Base-by-base conservation (phyloP, 1,284 basidiomycete genomes). In the Thelephora terrestris region DNA sequence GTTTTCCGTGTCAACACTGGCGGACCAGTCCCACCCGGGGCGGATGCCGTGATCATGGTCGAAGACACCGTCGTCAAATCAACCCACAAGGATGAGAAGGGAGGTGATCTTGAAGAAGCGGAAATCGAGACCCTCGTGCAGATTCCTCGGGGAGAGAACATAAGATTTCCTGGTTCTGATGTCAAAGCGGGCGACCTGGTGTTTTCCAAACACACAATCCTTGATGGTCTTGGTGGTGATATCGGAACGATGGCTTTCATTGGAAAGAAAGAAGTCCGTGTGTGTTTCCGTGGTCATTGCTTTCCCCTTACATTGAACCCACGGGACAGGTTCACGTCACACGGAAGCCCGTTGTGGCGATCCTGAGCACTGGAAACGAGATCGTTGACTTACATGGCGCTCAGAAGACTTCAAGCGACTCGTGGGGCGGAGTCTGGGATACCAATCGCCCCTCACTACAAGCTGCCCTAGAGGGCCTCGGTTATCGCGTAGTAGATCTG, bases 301-400 rank as follows among this genome's bases (percentile, higher is more conserved):
- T 5, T 24, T 44, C 18, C 14, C 18, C 20, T 46, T 25, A 43
- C 34, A 38, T 10, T 18, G 7, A n/a, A 5, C 12, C 12, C 14
- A 23, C 38, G 35, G 6, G 16, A 1, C 43, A 85, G 81, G 83
- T 87, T 3, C 63, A 68, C 5, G 85, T 89, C 2, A 72, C 75
- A 54, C 75, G 70, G 46, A 86, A 83, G 56, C 91, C 91, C 0
- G 65, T 78, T 0, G 78, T 93, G 0, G 91, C 87, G 0, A 64
- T 93, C 42, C 63, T 94, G 47, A 91, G 86, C 57, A 94, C 91
- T 0, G 91, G 91, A 0, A 88, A 91, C 59, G 91, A 93, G 59
- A 67, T 93, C 16, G 56, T 81, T 20, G 84, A 92, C 51, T 57
- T 91, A 3, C 74, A 81, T 34, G 60, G 64, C 9, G 67, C 71